Percentiles rank a stretch among this genome's conserved stretches.
These are phyloP conservation scores for Emergomyces orientalis DNA, from an alignment of 2,329 filamentous ascomycete species.

Conservation along the genomic window DNA sequence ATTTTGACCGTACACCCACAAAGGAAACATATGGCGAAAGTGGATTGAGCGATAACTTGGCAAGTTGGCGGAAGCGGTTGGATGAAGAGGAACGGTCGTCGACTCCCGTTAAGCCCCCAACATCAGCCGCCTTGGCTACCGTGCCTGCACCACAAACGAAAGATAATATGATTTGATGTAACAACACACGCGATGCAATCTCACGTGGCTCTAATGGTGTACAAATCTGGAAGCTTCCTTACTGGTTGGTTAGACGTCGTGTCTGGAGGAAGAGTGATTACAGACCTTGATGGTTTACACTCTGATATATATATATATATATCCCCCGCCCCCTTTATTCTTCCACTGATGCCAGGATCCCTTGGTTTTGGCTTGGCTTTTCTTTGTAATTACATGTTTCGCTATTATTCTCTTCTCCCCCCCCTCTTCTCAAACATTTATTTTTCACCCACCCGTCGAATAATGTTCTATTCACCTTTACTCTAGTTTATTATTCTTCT, in stretches of 20 bases:
- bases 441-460: neutral
- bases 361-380: neutral
- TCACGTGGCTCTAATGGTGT: neutral
- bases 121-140: slow-evolving; percentile 12
- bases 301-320: too few species aligned
- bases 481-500: slow-evolving; percentile 4
- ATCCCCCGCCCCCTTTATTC: neutral
- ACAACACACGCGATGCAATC: slow-evolving; percentile 11
- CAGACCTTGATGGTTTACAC: neutral
- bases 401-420: neutral
- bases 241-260: neutral
- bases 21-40: slow-evolving; percentile 33
- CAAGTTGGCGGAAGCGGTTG: slow-evolving; percentile 70
- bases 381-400: neutral
- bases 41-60: slow-evolving; percentile 60
- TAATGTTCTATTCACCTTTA: slow-evolving; percentile 9
- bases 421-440: neutral
- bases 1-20: slow-evolving; percentile 59
- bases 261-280: neutral
- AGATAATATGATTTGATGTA: slow-evolving; percentile 29
- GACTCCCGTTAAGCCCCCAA: slow-evolving; percentile 15
- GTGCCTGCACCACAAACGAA: neutral
- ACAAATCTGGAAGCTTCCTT: neutral
- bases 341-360: neutral
- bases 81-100: slow-evolving; percentile 47